Conservation (phyloP, 23 red algal species). For the Porphyridium purpureum region DNA sequence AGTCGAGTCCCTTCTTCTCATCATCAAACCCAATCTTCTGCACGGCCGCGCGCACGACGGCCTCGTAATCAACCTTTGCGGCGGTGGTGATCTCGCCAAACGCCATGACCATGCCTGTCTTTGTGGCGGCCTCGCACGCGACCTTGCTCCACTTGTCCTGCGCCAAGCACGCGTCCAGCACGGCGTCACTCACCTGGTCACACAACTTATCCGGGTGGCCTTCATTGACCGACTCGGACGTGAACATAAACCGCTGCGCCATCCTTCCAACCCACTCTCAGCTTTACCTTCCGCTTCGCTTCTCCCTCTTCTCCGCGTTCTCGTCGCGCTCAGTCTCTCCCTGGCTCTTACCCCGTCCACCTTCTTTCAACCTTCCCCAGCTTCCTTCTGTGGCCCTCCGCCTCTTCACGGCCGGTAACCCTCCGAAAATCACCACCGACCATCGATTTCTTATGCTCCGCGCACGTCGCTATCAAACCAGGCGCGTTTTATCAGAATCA, state of each 20-base stretch:
- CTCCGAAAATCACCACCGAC: no score
- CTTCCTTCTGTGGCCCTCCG: no score
- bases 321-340: no score
- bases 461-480: no score
- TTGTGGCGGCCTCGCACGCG: constrained; percentile 88
- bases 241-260: constrained; percentile 96
- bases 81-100: constrained; percentile 95
- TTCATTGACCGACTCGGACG: constrained; percentile 98
- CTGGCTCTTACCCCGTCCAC: no score
- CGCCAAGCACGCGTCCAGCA: constrained; percentile 81
- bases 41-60: constrained; percentile 75
- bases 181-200: constrained; percentile 95
- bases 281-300: no score
- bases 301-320: no score
- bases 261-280: no score
- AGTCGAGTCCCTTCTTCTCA: constrained; percentile 91
- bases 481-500: no score
- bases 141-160: constrained; percentile 82
- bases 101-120: constrained; percentile 98
- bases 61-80: constrained; percentile 86
- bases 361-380: no score
- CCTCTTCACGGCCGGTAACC: no score
- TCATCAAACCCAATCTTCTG: constrained; percentile 95
- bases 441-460: no score
- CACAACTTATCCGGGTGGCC: constrained; percentile 98